phyloP scores from a whole-genome alignment of 2,329 filamentous ascomycete genomes.

The Tolypocladium tropicale region DNA sequence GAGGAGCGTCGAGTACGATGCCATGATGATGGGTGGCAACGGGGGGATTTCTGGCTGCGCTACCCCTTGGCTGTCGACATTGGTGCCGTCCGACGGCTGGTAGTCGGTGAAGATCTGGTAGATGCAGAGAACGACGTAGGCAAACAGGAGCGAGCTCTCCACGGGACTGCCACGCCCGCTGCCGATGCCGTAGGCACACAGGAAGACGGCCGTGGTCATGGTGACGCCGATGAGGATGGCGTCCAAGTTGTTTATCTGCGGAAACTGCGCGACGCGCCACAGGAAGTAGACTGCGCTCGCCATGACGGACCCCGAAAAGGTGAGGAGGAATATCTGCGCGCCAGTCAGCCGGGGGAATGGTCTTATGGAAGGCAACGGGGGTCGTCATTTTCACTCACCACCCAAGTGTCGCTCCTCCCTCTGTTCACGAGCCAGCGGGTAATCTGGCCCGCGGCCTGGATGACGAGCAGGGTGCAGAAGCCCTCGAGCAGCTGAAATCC shows the following conservation, averaged over 20 bases:
- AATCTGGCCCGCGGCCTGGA: constrained; percentile 89
- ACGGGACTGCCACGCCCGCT: constrained; percentile 91
- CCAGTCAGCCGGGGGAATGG: constrained; percentile 22
- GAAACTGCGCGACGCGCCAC: constrained; percentile 89
- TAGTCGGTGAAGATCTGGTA: constrained; percentile 99
- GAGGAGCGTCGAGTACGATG: constrained; percentile 85
- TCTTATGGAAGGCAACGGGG: background rate
- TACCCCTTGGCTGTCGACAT: constrained; percentile 35
- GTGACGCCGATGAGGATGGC: constrained; percentile 86
- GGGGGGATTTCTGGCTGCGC: constrained; percentile 84
- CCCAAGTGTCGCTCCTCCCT: constrained; percentile 90
- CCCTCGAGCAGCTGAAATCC: constrained; percentile 92
- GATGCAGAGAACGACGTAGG: constrained; percentile 95
- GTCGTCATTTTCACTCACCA: constrained; percentile 54
- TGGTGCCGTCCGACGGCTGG: constrained; percentile 61
- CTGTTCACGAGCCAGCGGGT: constrained; percentile 91
- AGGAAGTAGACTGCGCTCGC: constrained; percentile 93
- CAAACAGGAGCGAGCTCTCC: constrained; percentile 89
- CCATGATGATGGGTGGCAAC: constrained; percentile 96
- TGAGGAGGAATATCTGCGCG: constrained; percentile 72
- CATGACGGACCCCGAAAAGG: constrained; percentile 82
- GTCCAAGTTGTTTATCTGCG: constrained; percentile 84
- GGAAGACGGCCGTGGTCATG: constrained; percentile 84
- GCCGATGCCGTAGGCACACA: constrained; percentile 88
- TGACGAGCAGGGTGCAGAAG: constrained; percentile 92